phyloP scores from a whole-genome alignment of 345 rosid genomes.

The Eucalyptus erythrocorys region DNA sequence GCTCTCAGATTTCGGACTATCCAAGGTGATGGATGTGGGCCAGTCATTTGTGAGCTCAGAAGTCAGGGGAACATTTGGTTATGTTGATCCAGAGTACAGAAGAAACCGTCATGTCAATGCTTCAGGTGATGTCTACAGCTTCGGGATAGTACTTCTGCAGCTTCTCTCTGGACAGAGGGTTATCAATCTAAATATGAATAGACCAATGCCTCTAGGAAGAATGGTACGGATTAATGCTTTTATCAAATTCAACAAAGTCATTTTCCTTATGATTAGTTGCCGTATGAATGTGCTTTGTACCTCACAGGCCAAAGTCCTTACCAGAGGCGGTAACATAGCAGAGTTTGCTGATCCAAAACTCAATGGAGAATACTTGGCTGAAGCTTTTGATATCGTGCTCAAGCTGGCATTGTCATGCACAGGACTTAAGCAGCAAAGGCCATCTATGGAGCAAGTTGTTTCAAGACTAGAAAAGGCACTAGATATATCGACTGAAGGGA shows the following conservation, averaged over 20 bases:
- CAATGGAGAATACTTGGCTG: constrained; percentile 28
- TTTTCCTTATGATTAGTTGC: neutral
- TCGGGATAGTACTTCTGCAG: constrained; percentile 50
- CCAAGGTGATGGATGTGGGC: constrained; percentile 49
- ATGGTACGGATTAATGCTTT: constrained; percentile 11
- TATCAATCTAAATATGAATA: constrained; percentile 18
- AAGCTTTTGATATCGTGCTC: constrained; percentile 28
- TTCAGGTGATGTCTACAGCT: constrained; percentile 46
- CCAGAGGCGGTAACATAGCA: constrained; percentile 20
- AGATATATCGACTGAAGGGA: constrained; percentile 5
- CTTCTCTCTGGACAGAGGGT: constrained; percentile 48
- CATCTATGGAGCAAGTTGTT: constrained; percentile 50
- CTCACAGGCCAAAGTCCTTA: constrained; percentile 29
- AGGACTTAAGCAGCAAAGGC: constrained; percentile 40
- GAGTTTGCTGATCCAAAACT: constrained; percentile 43
- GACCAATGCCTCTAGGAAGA: constrained; percentile 32
- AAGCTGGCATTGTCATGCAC: constrained; percentile 46
- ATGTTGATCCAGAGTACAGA: constrained; percentile 50
- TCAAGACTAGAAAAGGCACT: constrained; percentile 23
- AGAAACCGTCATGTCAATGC: constrained; percentile 43
- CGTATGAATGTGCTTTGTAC: neutral
- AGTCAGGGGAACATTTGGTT: constrained; percentile 59
- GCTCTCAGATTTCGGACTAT: constrained; percentile 46
- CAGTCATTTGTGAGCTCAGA: constrained; percentile 51
- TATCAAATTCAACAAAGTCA: neutral